phyloP scores from a whole-genome alignment of 2,329 filamentous ascomycete species.

The Aspergillus arachidicola region DNA sequence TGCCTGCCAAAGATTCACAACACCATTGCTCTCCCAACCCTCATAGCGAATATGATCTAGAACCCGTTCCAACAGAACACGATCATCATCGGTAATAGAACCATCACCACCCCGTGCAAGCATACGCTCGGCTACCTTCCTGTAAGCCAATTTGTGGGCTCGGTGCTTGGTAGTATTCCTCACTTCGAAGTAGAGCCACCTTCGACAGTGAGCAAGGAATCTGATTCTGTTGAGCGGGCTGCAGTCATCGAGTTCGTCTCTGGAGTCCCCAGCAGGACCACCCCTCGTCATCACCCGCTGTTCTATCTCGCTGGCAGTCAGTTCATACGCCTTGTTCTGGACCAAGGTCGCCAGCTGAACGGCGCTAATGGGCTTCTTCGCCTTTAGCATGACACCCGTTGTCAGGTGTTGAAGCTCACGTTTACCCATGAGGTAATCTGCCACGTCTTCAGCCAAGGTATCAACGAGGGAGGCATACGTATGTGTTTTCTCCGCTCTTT shows the following conservation, averaged over 20 bases:
- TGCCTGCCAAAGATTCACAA: not conserved
- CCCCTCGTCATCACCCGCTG: not conserved
- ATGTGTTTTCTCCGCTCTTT: not conserved
- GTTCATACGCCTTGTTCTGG: not conserved
- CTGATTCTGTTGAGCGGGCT: not conserved
- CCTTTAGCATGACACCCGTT: not conserved
- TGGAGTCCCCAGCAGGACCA: not conserved
- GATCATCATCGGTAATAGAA: not conserved
- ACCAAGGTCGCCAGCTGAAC: not conserved
- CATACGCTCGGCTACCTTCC: not conserved
- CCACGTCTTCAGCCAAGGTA: not conserved
- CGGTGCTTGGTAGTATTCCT: not conserved
- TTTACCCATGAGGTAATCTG: not conserved
- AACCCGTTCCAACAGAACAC: not conserved
- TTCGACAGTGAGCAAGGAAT: not conserved
- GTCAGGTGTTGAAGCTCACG: not conserved
- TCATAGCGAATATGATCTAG: not conserved
- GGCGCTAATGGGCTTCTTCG: not conserved
- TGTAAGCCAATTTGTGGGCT: not conserved
- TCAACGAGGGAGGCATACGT: not conserved
- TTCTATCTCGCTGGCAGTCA: not conserved
- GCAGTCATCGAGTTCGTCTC: not conserved
- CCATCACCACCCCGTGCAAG: not conserved
- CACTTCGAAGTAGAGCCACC: conserved; percentile 3
- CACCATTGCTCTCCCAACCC: not conserved